Conservation (phyloP, 305 asterid genomes). For the Petunia hybrid region DNA sequence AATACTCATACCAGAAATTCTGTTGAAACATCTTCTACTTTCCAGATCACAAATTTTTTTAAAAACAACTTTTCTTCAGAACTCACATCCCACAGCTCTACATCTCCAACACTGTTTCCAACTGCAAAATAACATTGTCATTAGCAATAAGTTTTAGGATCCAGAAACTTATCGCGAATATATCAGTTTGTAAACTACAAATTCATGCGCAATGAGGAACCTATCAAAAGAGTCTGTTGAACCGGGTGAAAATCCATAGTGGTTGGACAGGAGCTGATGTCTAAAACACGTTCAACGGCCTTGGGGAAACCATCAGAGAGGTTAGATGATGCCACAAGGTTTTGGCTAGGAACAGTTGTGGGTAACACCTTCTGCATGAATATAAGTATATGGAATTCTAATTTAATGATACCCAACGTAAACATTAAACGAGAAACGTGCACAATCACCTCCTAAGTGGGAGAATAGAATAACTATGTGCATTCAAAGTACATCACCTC, state of each 20-base stretch:
- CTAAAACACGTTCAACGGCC: constrained; percentile 51
- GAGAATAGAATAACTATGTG: constrained; percentile 25
- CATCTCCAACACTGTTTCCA: constrained; percentile 56
- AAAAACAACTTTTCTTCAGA: constrained; percentile 49
- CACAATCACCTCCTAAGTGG: neutral
- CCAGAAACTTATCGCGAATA: constrained; percentile 27
- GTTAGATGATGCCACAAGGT: constrained; percentile 38
- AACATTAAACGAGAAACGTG: neutral
- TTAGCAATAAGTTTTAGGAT: constrained; percentile 26
- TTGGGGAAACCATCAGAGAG: constrained; percentile 57
- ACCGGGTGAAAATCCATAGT: constrained; percentile 81
- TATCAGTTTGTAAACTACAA: neutral
- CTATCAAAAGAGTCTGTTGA: constrained; percentile 67
- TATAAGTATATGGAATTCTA: constrained; percentile 21
- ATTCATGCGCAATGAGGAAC: constrained; percentile 40
- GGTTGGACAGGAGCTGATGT: constrained; percentile 50
- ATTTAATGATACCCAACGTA: neutral
- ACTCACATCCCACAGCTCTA: constrained; percentile 67
- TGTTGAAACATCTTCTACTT: constrained; percentile 37
- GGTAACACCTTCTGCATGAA: constrained; percentile 50
- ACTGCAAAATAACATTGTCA: constrained; percentile 49
- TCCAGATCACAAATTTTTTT: constrained; percentile 49
- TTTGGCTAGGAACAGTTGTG: constrained; percentile 28
- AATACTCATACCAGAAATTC: constrained; percentile 46
- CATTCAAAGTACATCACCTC: constrained; percentile 53